phyloP scores from a whole-genome alignment of 2,329 filamentous ascomycete genomes.

The Xylaria sp. region DNA sequence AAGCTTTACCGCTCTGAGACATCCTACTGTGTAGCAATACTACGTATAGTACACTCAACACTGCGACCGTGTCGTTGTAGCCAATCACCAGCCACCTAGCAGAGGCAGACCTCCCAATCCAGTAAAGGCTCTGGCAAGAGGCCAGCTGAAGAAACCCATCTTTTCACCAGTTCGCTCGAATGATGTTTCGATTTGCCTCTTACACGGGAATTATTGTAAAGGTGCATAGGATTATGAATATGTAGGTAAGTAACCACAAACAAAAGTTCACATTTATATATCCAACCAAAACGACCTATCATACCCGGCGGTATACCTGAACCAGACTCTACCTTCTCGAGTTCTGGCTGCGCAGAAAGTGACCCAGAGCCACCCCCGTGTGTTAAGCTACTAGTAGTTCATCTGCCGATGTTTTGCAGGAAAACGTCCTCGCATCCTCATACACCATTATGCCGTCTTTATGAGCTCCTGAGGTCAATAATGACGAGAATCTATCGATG shows the following conservation, averaged over 20 bases:
- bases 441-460: not conserved
- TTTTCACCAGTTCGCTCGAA: constrained; percentile 16
- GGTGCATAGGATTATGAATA: constrained; percentile 9
- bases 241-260: not conserved
- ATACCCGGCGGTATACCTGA: not conserved
- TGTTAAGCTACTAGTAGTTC: not conserved
- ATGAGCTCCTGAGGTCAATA: constrained; percentile 12
- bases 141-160: constrained; percentile 30
- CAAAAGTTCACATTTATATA: not conserved
- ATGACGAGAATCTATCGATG: constrained; percentile 17
- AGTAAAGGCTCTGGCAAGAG: constrained; percentile 24
- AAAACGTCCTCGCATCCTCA: not conserved
- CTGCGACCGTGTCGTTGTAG: constrained; percentile 18
- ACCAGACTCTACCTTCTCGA: not conserved
- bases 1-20: constrained; percentile 27
- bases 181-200: constrained; percentile 14
- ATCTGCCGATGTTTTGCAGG: constrained; percentile 12
- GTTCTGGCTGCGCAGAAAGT: not conserved
- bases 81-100: constrained; percentile 23
- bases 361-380: not conserved
- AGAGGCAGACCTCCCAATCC: constrained; percentile 28
- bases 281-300: constrained; percentile 4
- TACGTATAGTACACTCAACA: constrained; percentile 6
- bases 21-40: constrained; percentile 2
- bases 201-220: constrained; percentile 17